Evolutionary conservation across 139 green algal genomes (phyloP).

Genomic region (Trebouxia sp.): DNA sequence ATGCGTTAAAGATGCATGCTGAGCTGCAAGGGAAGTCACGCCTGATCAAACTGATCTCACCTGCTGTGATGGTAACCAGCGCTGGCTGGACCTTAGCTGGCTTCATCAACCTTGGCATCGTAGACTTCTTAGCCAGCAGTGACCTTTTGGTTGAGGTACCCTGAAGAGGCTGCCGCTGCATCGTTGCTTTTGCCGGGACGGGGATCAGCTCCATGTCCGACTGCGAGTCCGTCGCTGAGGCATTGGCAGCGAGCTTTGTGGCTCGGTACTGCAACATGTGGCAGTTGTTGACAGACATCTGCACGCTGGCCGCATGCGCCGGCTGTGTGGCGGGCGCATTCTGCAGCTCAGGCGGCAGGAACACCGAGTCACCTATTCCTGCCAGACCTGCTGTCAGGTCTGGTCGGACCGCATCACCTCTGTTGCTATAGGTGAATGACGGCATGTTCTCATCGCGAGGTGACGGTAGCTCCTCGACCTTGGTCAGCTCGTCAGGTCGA

Average conservation of each 20-base stretch:
- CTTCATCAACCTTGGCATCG: too few relatives aligned
- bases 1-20: too few relatives aligned
- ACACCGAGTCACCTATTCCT: background rate
- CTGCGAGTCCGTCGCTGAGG: background rate
- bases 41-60: too few relatives aligned
- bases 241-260: background rate
- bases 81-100: conserved; percentile 13
- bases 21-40: too few relatives aligned
- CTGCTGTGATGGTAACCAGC: background rate
- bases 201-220: background rate
- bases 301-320: background rate
- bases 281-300: conserved; percentile 9
- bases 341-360: background rate
- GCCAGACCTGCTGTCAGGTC: background rate
- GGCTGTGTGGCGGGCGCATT: background rate
- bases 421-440: too few relatives aligned
- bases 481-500: too few relatives aligned
- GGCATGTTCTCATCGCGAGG: too few relatives aligned
- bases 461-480: too few relatives aligned
- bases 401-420: too few relatives aligned
- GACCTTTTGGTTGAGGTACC: background rate
- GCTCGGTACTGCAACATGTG: conserved; percentile 4
- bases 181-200: too few relatives aligned
- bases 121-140: background rate
- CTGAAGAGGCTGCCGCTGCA: too few relatives aligned